Evolutionary conservation across 2,329 filamentous ascomycete genomes (phyloP), one percentile per base, ranked within the genome.

Genomic region (Fusarium kyushuense): DNA sequence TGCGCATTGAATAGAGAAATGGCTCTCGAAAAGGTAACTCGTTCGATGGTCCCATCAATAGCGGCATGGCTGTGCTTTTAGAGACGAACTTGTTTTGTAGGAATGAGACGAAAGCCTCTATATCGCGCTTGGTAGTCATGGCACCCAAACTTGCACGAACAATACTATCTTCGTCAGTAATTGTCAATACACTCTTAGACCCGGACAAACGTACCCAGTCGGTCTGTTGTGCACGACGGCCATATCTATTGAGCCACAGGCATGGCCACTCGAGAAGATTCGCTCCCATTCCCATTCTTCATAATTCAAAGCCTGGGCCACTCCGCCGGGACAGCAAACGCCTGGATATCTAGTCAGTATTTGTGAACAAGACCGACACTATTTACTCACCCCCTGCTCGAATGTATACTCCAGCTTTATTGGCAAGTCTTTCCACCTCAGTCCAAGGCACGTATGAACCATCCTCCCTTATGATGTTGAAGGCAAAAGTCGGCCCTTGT

Each of bases 401-500:
- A 32, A 92, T 80, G 67, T 87, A 90, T 54, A 91, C 86, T 9
- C 81, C 79, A 5, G 81, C 79, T 14, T 81, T 77, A 64, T 89
- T 85, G 0, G 89, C 87, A 19, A 83, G 77, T 32, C 79, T 79
- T 76, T 91, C 89, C n/a, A 90, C 86, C 3, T 85, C 81, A 3
- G 82, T 82, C 71, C 88, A 89, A 1, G 85, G 81, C 30, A 89
- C 77, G 67, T 86, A 84, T 1, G 77, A 77, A 2, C 87, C 88
- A 58, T 86, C 81, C 5, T 81, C 74, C n/a, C 77, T 77, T 27
- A 84, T 76, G 14, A 91, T 76, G 65, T 90, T 92, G 77, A 92
- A 90, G 3, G 89, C 86, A 23, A 92, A 79, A 0, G 87, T 90
- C 2, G 87, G 83, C 3, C 89, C 89, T 73, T 90, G 87, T 21